A percentile compares a stretch with the other conserved stretches of the same genome.
phyloP scores from a whole-genome alignment of 768 basidiomycete species.

The Termitomyces sp. region DNA sequence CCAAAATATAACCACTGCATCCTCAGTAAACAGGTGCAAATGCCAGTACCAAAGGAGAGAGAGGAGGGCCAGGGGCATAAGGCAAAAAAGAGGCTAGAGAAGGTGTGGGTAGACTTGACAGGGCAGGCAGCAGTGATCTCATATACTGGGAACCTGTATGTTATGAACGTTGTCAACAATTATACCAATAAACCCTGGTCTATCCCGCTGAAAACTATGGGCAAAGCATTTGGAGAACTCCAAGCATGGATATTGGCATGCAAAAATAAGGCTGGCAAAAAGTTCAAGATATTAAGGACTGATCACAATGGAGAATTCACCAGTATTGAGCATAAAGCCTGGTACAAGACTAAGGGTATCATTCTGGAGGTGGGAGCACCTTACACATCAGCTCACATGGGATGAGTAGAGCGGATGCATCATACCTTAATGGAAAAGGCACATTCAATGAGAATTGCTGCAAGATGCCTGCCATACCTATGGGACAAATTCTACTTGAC shows the following conservation, averaged over 20 bases:
- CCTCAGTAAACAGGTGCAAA: background rate
- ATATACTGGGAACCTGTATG: background rate
- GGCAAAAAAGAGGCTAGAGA: no score
- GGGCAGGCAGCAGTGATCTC: background rate
- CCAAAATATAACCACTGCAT: no score
- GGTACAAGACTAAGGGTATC: constrained; percentile 4
- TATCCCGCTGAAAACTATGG: background rate
- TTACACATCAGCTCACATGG: background rate
- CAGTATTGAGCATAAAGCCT: background rate
- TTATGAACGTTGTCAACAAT: background rate
- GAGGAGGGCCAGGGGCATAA: background rate
- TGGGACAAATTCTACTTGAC: background rate
- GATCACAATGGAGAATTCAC: background rate
- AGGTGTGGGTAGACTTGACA: background rate
- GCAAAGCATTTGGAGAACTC: constrained; percentile 9
- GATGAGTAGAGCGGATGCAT: constrained; percentile 27
- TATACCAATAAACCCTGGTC: background rate
- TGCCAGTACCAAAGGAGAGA: background rate
- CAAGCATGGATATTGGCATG: constrained; percentile 21
- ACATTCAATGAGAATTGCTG: constrained; percentile 19
- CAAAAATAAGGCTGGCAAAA: constrained; percentile 16
- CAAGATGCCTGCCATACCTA: constrained; percentile 8
- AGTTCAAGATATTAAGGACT: constrained; percentile 8
- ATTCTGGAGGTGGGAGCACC: background rate
- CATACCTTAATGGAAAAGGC: constrained; percentile 21